Base-by-base conservation (phyloP, 768 basidiomycete species). In the Leccinum uliginosum region DNA sequence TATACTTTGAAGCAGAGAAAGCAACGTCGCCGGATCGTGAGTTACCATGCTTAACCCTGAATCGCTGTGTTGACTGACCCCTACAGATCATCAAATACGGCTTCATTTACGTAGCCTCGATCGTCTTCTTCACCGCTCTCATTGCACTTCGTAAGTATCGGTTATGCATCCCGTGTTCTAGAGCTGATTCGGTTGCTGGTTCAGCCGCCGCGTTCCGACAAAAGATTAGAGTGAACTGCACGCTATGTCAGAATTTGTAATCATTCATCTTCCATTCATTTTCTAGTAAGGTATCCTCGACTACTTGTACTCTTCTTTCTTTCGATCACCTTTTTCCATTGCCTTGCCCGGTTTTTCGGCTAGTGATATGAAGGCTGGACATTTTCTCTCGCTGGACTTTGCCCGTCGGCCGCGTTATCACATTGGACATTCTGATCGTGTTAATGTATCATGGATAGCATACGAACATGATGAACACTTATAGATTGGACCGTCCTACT, bases 1-100 rank as follows among this genome's bases (percentile, higher is more conserved):
- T 98, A 91, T 73, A 89, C 88, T 48, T 80, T 91, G 70, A 93
- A 92, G 73, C 89, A 94, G 74, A 89, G 87, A 73, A 83, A 84
- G 70, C 91, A 93, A 68, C 86, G 95, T 53, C 85, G 93, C 55
- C 87, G 87, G 82, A 94, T 95, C 64, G 92, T 96, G 68, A 69
- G 85, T 77, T 32, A 30, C 30, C 8, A 26, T 34, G 48, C 11
- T 49, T 62, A 27, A 17, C 53, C 5, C 4, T 15, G 19, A 51
- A 52, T 24, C 14, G 34, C 6, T 30, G 43, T 55, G 38, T 65
- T 52, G 40, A 19, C 60, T 64, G 48, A 66, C 47, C 8, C 26
- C 9, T 11, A n/a, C 62, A 90, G 88, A 84, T 92, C 61, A 78
- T 91, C 73, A 89, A 86, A 73, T 95, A 95, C 64, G 87, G 93